A percentile compares a stretch with the other conserved stretches of the same genome.
Conservation (phyloP, 148 eudicot genomes). For the Amaranthus palmeri region DNA sequence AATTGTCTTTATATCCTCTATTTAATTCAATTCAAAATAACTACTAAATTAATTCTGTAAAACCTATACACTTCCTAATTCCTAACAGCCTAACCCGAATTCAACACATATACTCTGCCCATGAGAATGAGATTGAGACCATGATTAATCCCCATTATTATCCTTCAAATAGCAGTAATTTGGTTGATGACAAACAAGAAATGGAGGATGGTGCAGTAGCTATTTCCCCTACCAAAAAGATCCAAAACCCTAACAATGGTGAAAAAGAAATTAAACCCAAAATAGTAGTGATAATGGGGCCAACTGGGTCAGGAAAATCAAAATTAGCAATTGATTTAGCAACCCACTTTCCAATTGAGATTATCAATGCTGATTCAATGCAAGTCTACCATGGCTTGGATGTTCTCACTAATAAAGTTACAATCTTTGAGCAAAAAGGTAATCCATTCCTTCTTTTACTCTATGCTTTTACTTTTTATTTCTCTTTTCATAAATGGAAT, state of each 20-base stretch:
- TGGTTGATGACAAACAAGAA: not conserved
- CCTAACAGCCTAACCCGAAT: too few relatives aligned
- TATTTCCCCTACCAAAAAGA: not conserved
- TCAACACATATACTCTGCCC: too few relatives aligned
- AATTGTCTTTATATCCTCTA: too few relatives aligned
- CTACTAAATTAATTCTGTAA: too few relatives aligned
- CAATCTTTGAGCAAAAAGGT: slow-evolving; percentile 72
- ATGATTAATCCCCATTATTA: too few relatives aligned
- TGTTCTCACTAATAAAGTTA: slow-evolving; percentile 92
- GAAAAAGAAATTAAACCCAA: slow-evolving; percentile 32
- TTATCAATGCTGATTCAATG: slow-evolving; percentile 93
- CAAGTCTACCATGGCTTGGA: slow-evolving; percentile 83
- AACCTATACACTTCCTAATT: too few relatives aligned
- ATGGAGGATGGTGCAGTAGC: slow-evolving; percentile 20
- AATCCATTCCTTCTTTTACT: slow-evolving; percentile 7
- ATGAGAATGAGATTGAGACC: too few relatives aligned
- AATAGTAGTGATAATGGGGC: slow-evolving; percentile 81
- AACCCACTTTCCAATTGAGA: slow-evolving; percentile 65
- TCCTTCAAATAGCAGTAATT: too few relatives aligned
- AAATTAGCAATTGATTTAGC: slow-evolving; percentile 73
- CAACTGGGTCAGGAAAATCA: slow-evolving; percentile 89
- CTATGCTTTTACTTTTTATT: not conserved
- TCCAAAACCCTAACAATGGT: slow-evolving; percentile 36
- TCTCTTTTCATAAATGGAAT: not conserved
- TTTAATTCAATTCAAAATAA: too few relatives aligned